Base-by-base conservation (phyloP, 208 protist genomes). In the Crithidia brevicula region DNA sequence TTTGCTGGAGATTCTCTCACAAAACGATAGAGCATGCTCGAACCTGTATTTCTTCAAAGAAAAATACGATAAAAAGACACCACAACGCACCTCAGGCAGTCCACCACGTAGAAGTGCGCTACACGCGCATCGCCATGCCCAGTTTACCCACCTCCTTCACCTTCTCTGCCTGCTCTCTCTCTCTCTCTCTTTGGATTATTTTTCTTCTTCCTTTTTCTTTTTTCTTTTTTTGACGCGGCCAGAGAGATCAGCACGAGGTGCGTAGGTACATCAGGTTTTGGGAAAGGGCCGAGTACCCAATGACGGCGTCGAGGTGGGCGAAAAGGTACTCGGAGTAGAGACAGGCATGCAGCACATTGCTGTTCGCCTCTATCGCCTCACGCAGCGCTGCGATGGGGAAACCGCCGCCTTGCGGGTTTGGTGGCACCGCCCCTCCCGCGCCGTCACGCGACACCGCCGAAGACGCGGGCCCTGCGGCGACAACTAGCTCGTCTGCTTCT, bases 271-370 rank as follows among this genome's bases (percentile, higher is more conserved):
- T 77, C 40, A 91, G 68, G 30, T 83, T 90, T 56, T 87, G 81
- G 20, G 88, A 94, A 11, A 94, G 71, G 8, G 72, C 73, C 36
- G 80, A 79, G 70, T 94, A 88, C 22, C 83, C 78, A 22, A 91
- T 66, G 4, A 64, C 82, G 7, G 88, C 83, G 56, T 89, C 82
- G 23, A 94, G 60, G 46, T 93, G 81, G 45, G 81, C 75, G 18
- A 85, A 85, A 23, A 93, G 69, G 36, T 72, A 68, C 72, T 88
- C 88, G n/a, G 85, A 40, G 72, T 80, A 89, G 27, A 79, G 56
- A 50, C 80, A 87, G 33, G 72, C 67, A 45, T 75, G 30, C 45
- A 75, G 38, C 20, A 75, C 60, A 20, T 69, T 75, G 25, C 70
- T 71, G 40, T 89, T 61, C 15, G 72, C 70, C 33, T 64, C 56